Percentiles rank a stretch among this genome's conserved stretches.
Conservation (phyloP, 2,329 filamentous ascomycete genomes). For the Botrytis pseudocinerea region DNA sequence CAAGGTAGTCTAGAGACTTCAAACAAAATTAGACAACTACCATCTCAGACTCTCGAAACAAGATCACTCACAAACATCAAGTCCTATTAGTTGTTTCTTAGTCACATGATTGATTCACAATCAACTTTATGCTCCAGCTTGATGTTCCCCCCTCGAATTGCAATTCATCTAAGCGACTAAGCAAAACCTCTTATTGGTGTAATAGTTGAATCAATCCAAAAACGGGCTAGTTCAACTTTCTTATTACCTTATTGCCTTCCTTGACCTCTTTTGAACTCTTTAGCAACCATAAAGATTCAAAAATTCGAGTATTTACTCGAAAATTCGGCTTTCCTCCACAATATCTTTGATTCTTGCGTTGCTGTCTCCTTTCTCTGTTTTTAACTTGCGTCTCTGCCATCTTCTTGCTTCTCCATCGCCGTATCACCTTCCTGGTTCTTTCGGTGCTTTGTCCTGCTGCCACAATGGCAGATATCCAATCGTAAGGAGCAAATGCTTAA, state of each 20-base stretch:
- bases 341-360: background rate
- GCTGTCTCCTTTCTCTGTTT: background rate
- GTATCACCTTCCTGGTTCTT: background rate
- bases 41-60: background rate
- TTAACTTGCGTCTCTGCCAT: background rate
- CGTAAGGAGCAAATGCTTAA: background rate
- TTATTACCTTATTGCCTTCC: background rate
- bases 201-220: background rate
- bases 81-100: no score
- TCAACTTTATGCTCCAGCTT: no score
- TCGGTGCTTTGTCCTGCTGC: background rate
- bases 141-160: background rate
- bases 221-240: background rate
- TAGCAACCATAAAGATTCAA: conserved; percentile 2
- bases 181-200: background rate
- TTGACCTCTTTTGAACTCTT: background rate
- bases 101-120: background rate
- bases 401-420: no score
- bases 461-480: conserved; percentile 1
- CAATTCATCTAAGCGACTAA: background rate
- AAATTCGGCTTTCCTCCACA: background rate
- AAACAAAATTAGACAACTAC: background rate
- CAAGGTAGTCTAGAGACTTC: rapidly evolving
- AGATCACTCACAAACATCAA: background rate
- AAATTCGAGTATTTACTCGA: conserved; percentile 4